These are phyloP conservation scores for Prunus mume DNA, from an alignment of 306 rosid species.

Conservation along the genomic window DNA sequence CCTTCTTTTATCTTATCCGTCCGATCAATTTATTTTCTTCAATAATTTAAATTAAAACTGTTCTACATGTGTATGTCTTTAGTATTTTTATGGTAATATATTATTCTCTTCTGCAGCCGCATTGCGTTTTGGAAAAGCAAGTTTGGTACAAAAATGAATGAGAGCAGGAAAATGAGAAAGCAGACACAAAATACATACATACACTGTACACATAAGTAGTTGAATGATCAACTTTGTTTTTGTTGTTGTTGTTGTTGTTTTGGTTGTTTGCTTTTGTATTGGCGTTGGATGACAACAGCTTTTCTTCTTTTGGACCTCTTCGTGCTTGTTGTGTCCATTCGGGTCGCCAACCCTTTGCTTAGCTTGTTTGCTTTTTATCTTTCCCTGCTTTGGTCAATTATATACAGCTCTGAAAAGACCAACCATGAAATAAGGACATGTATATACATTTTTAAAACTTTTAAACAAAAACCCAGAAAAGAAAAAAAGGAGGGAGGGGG, in stretches of 20 bases:
- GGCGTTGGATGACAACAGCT: neutral
- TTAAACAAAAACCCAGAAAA: neutral
- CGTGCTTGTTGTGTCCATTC: neutral
- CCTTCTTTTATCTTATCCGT: neutral
- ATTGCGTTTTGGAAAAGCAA: neutral
- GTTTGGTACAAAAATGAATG: neutral
- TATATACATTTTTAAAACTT: neutral
- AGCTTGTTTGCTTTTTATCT: neutral
- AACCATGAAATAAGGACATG: neutral
- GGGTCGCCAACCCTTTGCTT: constrained; percentile 4
- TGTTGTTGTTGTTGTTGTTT: neutral
- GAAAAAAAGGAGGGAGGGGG: neutral
- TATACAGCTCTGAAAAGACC: neutral
- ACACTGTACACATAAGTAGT: neutral
- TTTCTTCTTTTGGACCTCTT: constrained; percentile 4
- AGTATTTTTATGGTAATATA: neutral
- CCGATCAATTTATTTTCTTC: neutral
- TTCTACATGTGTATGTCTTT: neutral
- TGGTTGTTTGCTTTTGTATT: neutral
- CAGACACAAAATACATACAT: neutral
- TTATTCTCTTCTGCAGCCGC: neutral
- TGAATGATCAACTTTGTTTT: neutral
- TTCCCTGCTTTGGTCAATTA: neutral
- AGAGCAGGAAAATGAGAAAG: neutral
- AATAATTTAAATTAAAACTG: neutral